Evolutionary conservation across 352 stramenopile genomes (phyloP).

Genomic region (Phytophthora tentaculata): DNA sequence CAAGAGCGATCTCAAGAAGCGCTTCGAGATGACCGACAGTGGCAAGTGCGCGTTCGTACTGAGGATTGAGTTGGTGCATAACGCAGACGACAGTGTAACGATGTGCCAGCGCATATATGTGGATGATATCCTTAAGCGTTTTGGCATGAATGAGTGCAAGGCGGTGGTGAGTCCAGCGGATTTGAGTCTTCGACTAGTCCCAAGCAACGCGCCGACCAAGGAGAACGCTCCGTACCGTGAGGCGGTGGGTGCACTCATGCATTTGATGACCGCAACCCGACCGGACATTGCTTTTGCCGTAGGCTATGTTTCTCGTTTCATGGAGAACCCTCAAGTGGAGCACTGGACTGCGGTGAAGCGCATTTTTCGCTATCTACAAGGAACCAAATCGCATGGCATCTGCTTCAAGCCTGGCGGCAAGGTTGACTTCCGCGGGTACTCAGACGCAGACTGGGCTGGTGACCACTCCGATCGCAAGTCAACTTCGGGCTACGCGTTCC

Average conservation of each 20-base stretch:
- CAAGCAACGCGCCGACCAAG: neutral
- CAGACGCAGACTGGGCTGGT: neutral
- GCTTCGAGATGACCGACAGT: constrained; percentile 1
- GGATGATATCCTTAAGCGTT: constrained; percentile 2
- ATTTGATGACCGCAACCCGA: constrained; percentile 26
- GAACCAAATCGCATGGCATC: constrained; percentile 18
- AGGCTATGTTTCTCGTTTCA: constrained; percentile 27
- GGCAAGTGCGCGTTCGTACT: neutral
- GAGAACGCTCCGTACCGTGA: constrained; percentile 13
- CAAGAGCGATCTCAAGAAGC: neutral
- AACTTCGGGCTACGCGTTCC: neutral
- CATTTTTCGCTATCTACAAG: constrained; percentile 21
- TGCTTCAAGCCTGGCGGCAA: neutral
- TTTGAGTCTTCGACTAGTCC: neutral
- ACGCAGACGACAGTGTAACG: neutral
- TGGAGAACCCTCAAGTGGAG: constrained; percentile 25
- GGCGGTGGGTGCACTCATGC: constrained; percentile 20
- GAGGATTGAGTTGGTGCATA: neutral
- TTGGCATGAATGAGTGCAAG: constrained; percentile 5
- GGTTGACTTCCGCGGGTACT: neutral
- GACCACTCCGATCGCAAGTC: constrained; percentile 4
- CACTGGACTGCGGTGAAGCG: constrained; percentile 25
- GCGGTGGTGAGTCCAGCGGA: neutral
- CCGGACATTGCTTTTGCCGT: constrained; percentile 23
- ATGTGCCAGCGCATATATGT: neutral